A percentile compares a stretch with the other conserved stretches of the same genome.
phyloP scores from a whole-genome alignment of 208 protist genomes.

The Acanthamoeba culbertsoni region DNA sequence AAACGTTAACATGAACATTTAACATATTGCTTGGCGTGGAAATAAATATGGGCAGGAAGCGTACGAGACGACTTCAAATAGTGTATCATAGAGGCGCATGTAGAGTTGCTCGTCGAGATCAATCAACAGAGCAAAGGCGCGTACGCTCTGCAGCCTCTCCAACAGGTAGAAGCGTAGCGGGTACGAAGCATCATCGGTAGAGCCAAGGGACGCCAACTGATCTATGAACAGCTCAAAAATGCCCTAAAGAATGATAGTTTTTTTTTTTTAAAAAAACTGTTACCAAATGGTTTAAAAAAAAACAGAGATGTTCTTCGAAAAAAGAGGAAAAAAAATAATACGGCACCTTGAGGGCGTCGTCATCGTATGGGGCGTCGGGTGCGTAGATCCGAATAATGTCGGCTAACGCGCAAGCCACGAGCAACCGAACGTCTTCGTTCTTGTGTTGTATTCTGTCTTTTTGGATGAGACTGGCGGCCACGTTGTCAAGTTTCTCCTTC shows the following conservation, averaged over 20 bases:
- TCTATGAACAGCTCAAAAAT: conserved; percentile 33
- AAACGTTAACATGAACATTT: not conserved
- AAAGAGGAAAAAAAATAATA: not conserved
- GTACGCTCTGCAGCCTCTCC: not conserved
- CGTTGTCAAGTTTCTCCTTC: not conserved
- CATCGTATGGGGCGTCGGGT: conserved; percentile 67
- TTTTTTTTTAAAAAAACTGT: not conserved
- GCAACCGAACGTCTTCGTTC: conserved; percentile 67
- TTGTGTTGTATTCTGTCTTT: conserved; percentile 51
- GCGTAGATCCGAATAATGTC: conserved; percentile 74
- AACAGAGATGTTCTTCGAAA: too few species aligned
- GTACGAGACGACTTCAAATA: conserved; percentile 20
- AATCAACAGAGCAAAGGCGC: not conserved
- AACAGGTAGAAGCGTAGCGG: not conserved
- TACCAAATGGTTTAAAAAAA: not conserved
- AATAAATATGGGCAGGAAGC: not conserved
- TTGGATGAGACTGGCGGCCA: conserved; percentile 34
- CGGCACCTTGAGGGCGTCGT: not conserved
- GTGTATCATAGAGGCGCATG: not conserved
- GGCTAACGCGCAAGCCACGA: conserved; percentile 66
- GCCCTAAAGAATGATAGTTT: too few species aligned
- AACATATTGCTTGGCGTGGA: not conserved
- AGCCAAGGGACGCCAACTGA: not conserved
- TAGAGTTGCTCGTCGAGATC: conserved; percentile 14
- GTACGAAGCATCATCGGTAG: not conserved